Evolutionary conservation across 768 basidiomycete genomes (phyloP), one percentile per base, ranked within the genome.

Genomic region (Termitomyces sp.): DNA sequence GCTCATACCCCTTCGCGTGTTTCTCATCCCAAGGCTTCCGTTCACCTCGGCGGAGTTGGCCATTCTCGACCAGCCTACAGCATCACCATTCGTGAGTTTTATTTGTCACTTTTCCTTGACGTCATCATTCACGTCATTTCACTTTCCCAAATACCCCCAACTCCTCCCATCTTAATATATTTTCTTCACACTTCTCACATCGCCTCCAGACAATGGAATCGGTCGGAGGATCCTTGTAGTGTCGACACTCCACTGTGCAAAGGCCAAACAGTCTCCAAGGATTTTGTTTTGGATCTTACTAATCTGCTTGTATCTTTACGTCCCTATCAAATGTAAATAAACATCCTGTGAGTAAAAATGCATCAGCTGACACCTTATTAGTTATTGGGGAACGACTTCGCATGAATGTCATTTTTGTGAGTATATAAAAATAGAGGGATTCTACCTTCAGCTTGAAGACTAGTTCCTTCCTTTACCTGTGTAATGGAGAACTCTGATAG

Each of bases 41-140:
- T 95, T 97, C 70, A 88, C 88, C 0, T 68, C 72, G 3, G 90
- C 89, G 62, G 96, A 97, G 69, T 75, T 98, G 43, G 79, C 78
- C 2, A 88, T 94, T 25, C 80, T 98, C n/a, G 96, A 97, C 70
- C 89, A 91, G 2, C 91, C 94, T 0, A 89, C 92, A 0, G 95
- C 96, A 11, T 93, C 91, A 14, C 82, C 86, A n/a, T 91, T 91
- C 65, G 90, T 92, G 67, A 78, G 91, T 84, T 6, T 47, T 63
- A 45, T 49, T 83, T 62, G 81, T 1, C 25, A 31, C 17, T 51
- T 29, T n/a, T 52, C 9, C 25, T 17, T 43, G 47, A 17, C 43
- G 2, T 32, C 50, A 14, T 25, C 25, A 25, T 25, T 25, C 25
- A 43, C 15, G 9, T 38, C 43, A 17, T 37, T 38, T 5, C 47